phyloP scores from a whole-genome alignment of 1,139 yeast species.

The Spathaspora sp. region DNA sequence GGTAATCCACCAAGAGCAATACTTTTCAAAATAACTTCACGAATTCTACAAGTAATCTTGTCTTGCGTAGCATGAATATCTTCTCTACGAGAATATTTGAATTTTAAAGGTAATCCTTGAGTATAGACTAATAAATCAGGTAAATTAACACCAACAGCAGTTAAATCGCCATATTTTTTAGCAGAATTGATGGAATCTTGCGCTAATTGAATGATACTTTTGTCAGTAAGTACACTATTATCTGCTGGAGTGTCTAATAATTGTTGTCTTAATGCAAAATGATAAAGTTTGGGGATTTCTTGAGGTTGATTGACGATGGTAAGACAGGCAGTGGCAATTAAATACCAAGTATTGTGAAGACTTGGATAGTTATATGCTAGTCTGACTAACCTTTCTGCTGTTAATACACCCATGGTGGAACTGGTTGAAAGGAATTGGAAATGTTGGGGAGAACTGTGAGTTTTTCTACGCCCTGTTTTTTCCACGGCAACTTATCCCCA shows the following conservation, averaged over 20 bases:
- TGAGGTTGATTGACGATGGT: conserved; percentile 81
- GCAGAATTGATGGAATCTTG: conserved; percentile 40
- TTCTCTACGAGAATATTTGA: conserved; percentile 29
- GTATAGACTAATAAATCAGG: conserved; percentile 45
- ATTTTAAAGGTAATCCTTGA: conserved; percentile 39
- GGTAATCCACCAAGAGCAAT: conserved; percentile 84
- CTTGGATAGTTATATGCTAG: conserved; percentile 54
- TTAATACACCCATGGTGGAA: conserved; percentile 31
- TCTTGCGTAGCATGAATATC: conserved; percentile 40
- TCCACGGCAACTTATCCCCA: background rate
- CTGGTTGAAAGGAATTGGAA: background rate
- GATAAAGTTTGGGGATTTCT: conserved; percentile 73
- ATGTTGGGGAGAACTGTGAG: background rate
- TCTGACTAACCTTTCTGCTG: conserved; percentile 60
- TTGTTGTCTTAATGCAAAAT: conserved; percentile 65
- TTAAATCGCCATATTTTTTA: conserved; percentile 37
- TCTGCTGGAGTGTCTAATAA: conserved; percentile 36
- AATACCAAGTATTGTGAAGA: conserved; percentile 60
- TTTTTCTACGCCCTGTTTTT: background rate
- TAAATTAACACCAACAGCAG: conserved; percentile 44
- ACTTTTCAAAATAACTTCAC: conserved; percentile 78
- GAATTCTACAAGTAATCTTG: conserved; percentile 53
- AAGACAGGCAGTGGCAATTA: conserved; percentile 75
- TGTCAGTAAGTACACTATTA: conserved; percentile 23
- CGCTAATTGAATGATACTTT: conserved; percentile 28